Conservation (phyloP, 306 rosid genomes). For the Pyrus pyrifolia region DNA sequence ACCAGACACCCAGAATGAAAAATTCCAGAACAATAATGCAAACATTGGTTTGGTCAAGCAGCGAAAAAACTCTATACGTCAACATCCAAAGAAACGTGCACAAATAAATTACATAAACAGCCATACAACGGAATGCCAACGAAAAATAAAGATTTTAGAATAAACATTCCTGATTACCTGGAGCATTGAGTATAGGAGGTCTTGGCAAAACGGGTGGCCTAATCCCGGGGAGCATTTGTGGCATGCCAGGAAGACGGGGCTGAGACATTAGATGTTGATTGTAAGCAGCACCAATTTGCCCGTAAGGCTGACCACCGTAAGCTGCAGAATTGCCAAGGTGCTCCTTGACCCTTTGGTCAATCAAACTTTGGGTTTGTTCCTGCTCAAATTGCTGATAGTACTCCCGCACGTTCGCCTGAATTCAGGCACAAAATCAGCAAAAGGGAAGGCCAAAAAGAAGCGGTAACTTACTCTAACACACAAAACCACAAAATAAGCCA, state of each 20-base stretch:
- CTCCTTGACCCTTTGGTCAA: constrained; percentile 94
- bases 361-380: constrained; percentile 89
- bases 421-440: constrained; percentile 3
- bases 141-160: not conserved
- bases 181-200: constrained; percentile 70
- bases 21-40: not conserved
- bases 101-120: not conserved
- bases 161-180: constrained; percentile 38
- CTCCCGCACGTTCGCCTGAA: constrained; percentile 75
- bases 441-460: not conserved
- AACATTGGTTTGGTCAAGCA: not conserved
- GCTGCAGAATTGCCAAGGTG: constrained; percentile 95
- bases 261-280: constrained; percentile 67
- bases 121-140: not conserved
- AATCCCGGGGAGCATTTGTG: constrained; percentile 58
- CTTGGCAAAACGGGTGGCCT: constrained; percentile 84
- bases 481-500: not conserved
- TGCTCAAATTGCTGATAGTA: constrained; percentile 97
- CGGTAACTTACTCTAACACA: not conserved
- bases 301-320: constrained; percentile 22
- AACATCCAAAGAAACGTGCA: not conserved
- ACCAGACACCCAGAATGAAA: not conserved
- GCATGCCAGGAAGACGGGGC: constrained; percentile 63
- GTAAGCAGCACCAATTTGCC: constrained; percentile 84
- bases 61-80: not conserved